phyloP scores from a whole-genome alignment of 75 land plant species.

The Sequoia sempervirens region DNA sequence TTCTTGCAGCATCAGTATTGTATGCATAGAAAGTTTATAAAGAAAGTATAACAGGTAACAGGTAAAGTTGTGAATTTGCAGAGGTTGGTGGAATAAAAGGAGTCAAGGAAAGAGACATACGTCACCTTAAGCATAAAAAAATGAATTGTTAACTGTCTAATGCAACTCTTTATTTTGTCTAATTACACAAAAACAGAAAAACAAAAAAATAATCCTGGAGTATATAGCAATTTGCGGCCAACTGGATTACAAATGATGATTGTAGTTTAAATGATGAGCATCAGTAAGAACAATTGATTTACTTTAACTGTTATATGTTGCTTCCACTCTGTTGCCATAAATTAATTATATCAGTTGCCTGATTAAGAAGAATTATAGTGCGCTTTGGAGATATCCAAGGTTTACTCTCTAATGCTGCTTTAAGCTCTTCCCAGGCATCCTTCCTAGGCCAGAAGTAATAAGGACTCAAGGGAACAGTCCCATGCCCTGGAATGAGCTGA shows the following conservation, averaged over 20 bases:
- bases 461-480: conserved; percentile 84
- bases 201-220: background rate
- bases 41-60: background rate
- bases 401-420: conserved; percentile 81
- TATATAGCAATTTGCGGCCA: background rate
- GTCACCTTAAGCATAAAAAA: background rate
- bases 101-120: background rate
- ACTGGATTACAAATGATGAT: background rate
- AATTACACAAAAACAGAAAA: background rate
- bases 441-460: conserved; percentile 97
- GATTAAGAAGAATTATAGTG: conserved; percentile 90
- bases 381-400: conserved; percentile 90
- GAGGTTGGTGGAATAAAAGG: background rate
- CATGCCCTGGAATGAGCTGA: conserved; percentile 86
- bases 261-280: background rate
- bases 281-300: background rate
- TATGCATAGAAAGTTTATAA: too few species aligned
- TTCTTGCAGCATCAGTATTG: background rate
- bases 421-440: conserved; percentile 99
- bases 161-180: background rate
- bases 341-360: conserved; percentile 96
- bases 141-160: background rate
- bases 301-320: conserved; percentile 14
- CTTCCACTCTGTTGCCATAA: conserved; percentile 95
- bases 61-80: background rate